Base-by-base conservation (phyloP, 2,329 filamentous ascomycete genomes). In the Ophiobolus disseminans region DNA sequence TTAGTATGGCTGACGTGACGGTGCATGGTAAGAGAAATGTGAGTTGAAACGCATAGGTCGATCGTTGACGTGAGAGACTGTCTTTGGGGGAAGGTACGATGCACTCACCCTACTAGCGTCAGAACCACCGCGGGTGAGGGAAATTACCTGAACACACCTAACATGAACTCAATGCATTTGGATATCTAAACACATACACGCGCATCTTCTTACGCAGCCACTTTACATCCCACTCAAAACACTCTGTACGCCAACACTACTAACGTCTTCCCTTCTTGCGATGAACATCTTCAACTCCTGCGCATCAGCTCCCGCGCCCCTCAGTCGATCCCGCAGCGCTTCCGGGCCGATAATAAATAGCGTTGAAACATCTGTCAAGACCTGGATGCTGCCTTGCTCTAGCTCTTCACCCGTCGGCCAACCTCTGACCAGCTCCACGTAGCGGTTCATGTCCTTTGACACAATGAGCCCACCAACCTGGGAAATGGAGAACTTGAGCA, bases 391-490 rank as follows among this genome's bases (percentile, higher is more conserved):
- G 0, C 68, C 71, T 1, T 62, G 51, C 52, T 77, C 77, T 40
- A 79, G 83, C 19, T 81, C 81, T 60, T 84, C 82, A 39, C 86
- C 84, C 31, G 79, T 64, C 1, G 88, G 84, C 91, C 91, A 97
- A 25, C 86, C 86, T 54, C 90, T 86, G 57, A 99, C 81, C 9
- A 96, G 85, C 52, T 92, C 88, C 7, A 90, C 89, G 73, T 99
- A 99, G 69, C 91, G 91, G 26, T 91, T 90, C 72, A 97, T 92
- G 70, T 99, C 94, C 76, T 97, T 96, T 26, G 89, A 93, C 20
- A 97, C 90, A 84, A 97, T 94, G 37, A 99, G 83, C 2, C 91
- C 94, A 53, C 94, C 94, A 0, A 93, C 92, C 31, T 92, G 90
- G 61, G 91, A 96, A 58, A 99, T 91, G 52, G 88, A 86, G 76